These are phyloP conservation scores for Cardamine resedifolia DNA, from an alignment of 345 rosid species.

Conservation along the genomic window DNA sequence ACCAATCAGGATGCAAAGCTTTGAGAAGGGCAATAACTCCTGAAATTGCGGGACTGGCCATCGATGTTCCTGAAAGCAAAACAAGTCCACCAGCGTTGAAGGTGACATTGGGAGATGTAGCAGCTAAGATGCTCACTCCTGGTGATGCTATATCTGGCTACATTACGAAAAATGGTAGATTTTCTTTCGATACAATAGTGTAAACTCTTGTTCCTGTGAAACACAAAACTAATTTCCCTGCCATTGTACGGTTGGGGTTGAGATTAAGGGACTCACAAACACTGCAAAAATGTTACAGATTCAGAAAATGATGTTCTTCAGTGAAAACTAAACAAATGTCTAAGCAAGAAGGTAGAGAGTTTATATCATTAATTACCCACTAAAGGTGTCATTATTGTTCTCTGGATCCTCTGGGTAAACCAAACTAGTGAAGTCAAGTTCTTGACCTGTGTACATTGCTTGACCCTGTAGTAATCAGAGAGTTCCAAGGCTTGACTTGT, in stretches of 20 bases:
- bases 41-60: conserved; percentile 38
- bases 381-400: too few species aligned
- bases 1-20: conserved; percentile 39
- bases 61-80: conserved; percentile 38
- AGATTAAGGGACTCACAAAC: not conserved
- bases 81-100: conserved; percentile 2
- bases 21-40: conserved; percentile 43
- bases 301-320: too few species aligned
- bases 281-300: conserved; percentile 1
- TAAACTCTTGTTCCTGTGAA: too few species aligned
- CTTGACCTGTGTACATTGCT: not conserved
- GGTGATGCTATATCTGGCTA: conserved; percentile 47
- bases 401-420: not conserved
- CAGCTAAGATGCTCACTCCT: conserved; percentile 40
- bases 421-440: not conserved
- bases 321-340: too few species aligned
- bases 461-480: not conserved
- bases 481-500: not conserved
- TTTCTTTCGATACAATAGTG: too few species aligned
- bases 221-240: conserved; percentile 42
- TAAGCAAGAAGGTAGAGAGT: too few species aligned
- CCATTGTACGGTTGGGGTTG: conserved; percentile 6
- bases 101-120: conserved; percentile 23
- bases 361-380: not conserved
- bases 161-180: too few species aligned